Evolutionary conservation across 2,329 filamentous ascomycete genomes (phyloP), one percentile per base, ranked within the genome.

Genomic region (Neurospora crassa): DNA sequence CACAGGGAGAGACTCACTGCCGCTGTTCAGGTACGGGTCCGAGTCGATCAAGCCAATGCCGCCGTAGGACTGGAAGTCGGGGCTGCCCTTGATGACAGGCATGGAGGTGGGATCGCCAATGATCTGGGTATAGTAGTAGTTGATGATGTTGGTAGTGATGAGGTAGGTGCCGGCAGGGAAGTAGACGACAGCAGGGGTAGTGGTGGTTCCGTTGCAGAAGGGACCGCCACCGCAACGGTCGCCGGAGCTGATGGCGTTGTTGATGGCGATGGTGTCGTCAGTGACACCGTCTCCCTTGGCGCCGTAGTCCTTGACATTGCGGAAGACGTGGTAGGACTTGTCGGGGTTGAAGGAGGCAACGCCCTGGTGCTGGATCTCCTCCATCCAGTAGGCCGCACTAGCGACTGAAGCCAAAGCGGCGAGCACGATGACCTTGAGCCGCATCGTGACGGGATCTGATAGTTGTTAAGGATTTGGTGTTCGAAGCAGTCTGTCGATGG

Each of bases 81-180:
- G 72, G 0, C 83, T 80, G 2, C 86, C 87, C 74, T 86, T 86
- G 72, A 90, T 83, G 29, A 84, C 81, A 11, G 91, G 82, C 74
- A 87, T 83, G 73, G 86, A 79, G 37, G 83, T 87, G 5, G 90
- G 88, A 78, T 94, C 90, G 40, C 91, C 91, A 40, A 93, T 85
- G 73, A 95, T 84, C 78, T 93, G 91, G 2, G 92, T 94, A 79
- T 93, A 93, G 82, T 94, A 96, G 81, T 90, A 89, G 79, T 91
- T 87, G 68, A 92, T 81, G 72, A 95, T 89, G 5, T 92, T 90
- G 74, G 82, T 85, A 70, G 86, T 90, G 71, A 94, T 87, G 3
- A 90, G 77, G 77, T 94, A 95, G 3, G 90, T 93, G 10, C 78
- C 77, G 18, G 75, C 71, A 12, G 78, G 78, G 16, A 79, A 77